Evolutionary conservation across 768 basidiomycete species (phyloP).

Genomic region (Sporobolomyces phaffii): DNA sequence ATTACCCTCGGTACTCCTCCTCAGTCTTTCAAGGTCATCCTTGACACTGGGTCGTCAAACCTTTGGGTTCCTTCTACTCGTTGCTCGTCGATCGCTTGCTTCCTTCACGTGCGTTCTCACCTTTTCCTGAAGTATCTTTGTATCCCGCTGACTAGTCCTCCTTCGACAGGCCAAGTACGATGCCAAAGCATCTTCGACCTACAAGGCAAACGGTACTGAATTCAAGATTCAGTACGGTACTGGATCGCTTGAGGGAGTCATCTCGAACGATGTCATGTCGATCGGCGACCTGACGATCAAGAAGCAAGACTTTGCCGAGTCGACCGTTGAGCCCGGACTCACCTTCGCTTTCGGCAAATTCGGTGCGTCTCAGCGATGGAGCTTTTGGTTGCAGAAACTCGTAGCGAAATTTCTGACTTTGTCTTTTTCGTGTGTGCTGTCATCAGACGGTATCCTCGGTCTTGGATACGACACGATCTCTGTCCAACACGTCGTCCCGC

Average conservation of each 20-base stretch:
- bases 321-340: constrained; percentile 89
- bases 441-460: constrained; percentile 82
- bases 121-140: neutral
- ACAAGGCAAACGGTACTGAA: constrained; percentile 79
- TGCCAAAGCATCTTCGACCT: constrained; percentile 65
- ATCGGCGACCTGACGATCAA: constrained; percentile 78
- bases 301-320: constrained; percentile 85
- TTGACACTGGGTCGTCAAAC: constrained; percentile 61
- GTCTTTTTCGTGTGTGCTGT: neutral
- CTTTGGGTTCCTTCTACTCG: constrained; percentile 49
- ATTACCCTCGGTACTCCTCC: constrained; percentile 76
- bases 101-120: constrained; percentile 60
- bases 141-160: neutral
- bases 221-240: constrained; percentile 93
- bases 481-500: constrained; percentile 84
- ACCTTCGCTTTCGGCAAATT: constrained; percentile 90
- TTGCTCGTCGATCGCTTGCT: constrained; percentile 85
- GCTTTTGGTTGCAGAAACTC: no score
- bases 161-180: constrained; percentile 62
- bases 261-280: constrained; percentile 70
- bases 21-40: constrained; percentile 57
- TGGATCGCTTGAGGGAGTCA: constrained; percentile 92
- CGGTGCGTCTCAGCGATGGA: neutral
- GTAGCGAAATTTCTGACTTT: neutral
- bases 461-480: constrained; percentile 92